phyloP scores from a whole-genome alignment of 2,329 filamentous ascomycete species.

The Botryosphaeria dothidea region DNA sequence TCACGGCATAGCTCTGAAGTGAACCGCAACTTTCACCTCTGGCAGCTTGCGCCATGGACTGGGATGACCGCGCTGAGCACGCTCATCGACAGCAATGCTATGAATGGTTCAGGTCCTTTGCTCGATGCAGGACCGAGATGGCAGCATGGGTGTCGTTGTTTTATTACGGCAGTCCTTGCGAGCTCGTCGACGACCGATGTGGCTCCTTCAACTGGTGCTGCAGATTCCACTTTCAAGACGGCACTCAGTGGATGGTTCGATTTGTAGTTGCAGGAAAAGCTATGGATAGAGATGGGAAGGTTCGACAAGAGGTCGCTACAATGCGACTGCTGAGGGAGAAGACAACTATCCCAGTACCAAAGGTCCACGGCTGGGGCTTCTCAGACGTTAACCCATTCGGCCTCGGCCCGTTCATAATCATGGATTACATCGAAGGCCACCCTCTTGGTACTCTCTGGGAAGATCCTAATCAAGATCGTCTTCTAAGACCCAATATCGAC shows the following conservation, averaged over 20 bases:
- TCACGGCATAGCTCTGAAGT: too few relatives aligned
- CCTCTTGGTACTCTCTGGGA: conserved; percentile 24
- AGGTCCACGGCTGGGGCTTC: conserved; percentile 25
- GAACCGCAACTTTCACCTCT: too few relatives aligned
- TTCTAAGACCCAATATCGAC: conserved; percentile 23
- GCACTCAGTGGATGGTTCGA: conserved; percentile 20
- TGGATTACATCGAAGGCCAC: conserved; percentile 27
- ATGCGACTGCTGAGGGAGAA: conserved; percentile 24
- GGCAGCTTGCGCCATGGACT: conserved; percentile 10
- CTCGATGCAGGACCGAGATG: background rate
- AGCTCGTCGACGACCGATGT: conserved; percentile 12
- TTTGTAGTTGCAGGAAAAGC: conserved; percentile 20
- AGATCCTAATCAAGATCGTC: conserved; percentile 20
- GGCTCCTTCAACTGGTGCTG: conserved; percentile 22
- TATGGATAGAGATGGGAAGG: conserved; percentile 25
- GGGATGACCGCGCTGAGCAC: conserved; percentile 13
- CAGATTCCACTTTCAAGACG: conserved; percentile 15
- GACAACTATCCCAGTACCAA: conserved; percentile 25
- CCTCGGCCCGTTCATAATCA: conserved; percentile 31
- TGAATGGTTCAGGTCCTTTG: conserved; percentile 15
- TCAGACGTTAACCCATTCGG: conserved; percentile 26
- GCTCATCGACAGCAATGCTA: background rate
- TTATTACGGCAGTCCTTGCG: background rate
- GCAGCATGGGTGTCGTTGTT: background rate
- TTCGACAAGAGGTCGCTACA: conserved; percentile 25